Evolutionary conservation across 2,329 filamentous ascomycete genomes (phyloP), one percentile per base, ranked within the genome.

Genomic region (Phialophora macrospora): DNA sequence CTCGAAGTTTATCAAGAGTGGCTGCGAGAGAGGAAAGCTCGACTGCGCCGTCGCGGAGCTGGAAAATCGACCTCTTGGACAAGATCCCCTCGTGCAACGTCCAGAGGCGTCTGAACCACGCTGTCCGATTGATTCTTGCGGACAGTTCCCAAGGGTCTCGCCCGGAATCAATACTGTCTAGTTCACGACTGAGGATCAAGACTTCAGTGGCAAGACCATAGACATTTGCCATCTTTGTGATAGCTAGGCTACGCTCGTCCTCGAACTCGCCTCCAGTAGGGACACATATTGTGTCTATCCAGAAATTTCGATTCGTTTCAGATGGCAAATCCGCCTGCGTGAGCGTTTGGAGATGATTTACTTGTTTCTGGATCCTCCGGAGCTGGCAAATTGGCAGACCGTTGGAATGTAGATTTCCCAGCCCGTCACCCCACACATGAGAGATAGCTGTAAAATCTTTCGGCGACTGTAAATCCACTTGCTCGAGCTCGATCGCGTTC

Each of bases 11-110:
- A n/a, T 44, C 14, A n/a, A 44, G 8, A 17, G 4, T 20, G 12
- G n/a, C 30, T n/a, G 14, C 30, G 9, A 55, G 52, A 7, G 24
- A 26, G n/a, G 30, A 22, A 30, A 55, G 30, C 30, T 32, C n/a
- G 11, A 55, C n/a, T n/a, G 52, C 28, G 5, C 28, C 9, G n/a
- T 55, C 52, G 24, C 30, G 24, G 12, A 55, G 30, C 52, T 55
- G 52, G n/a, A 55, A 55, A 30, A 55, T 26, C 24, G 24, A 55
- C 30, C 6, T 55, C 30, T 20, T 12, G 6, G 52, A 55, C 9
- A 55, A 28, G 52, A 55, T 55, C 4, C 52, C 52, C 30, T 55
- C 52, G 34, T 55, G 52, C n/a, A 55, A 55, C n/a, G 52, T 55
- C 52, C 52, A 55, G 3, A 55, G 14, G 14, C 26, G 52, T 17